Percentiles rank a stretch among this genome's conserved stretches.
Evolutionary conservation across 2,329 filamentous ascomycete species (phyloP).

Genomic region (Arthrobotrys iridis): DNA sequence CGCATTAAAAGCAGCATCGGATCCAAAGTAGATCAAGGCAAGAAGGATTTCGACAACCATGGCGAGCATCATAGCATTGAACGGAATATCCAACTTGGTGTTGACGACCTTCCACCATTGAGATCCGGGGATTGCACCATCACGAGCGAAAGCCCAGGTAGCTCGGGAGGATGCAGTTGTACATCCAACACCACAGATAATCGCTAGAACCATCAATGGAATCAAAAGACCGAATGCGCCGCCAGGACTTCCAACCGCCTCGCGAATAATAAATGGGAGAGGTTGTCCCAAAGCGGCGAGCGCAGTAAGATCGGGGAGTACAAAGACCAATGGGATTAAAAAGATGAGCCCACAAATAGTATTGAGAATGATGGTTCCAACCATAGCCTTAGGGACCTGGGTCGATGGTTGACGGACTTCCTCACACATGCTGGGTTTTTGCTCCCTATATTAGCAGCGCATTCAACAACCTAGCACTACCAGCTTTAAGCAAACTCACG

Average conservation of each 20-base stretch:
- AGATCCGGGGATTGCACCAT: slow-evolving; percentile 74
- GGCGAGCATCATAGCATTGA: slow-evolving; percentile 78
- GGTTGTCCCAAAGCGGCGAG: slow-evolving; percentile 71
- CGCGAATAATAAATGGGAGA: slow-evolving; percentile 72
- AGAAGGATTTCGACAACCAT: slow-evolving; percentile 73
- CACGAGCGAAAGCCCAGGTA: slow-evolving; percentile 76
- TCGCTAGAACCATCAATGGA: slow-evolving; percentile 72
- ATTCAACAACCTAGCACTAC: slow-evolving; percentile 27
- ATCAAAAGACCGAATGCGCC: slow-evolving; percentile 72
- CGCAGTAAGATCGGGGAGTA: slow-evolving; percentile 71
- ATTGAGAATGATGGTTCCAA: slow-evolving; percentile 74
- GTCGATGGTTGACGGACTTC: slow-evolving; percentile 73
- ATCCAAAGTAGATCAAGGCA: slow-evolving; percentile 76
- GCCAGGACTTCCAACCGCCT: slow-evolving; percentile 70
- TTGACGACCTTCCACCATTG: slow-evolving; percentile 71
- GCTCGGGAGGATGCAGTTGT: slow-evolving; percentile 75
- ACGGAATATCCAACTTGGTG: slow-evolving; percentile 70
- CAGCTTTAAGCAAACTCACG: slow-evolving; percentile 65
- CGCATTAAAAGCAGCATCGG: slow-evolving; percentile 75
- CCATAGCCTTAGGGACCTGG: slow-evolving; percentile 79
- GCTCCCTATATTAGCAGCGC: neutral
- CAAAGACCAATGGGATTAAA: slow-evolving; percentile 75
- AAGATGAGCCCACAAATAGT: slow-evolving; percentile 73
- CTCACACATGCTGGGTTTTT: slow-evolving; percentile 74
- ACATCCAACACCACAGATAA: slow-evolving; percentile 76